Base-by-base conservation (phyloP, 2,329 filamentous ascomycete species). In the Metarhizium sp. region DNA sequence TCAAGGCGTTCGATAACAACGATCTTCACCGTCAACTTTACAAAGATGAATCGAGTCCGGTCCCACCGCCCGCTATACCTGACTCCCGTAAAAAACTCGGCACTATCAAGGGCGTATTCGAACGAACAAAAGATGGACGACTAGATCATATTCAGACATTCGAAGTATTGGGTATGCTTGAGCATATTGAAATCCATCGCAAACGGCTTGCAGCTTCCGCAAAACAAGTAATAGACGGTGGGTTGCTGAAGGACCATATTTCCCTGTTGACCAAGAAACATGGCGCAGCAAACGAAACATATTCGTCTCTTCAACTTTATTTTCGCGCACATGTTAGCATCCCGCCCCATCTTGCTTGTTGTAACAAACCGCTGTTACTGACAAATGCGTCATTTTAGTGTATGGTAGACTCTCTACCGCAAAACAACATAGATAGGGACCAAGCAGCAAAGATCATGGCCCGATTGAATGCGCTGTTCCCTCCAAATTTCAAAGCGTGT, bases 391-490 rank as follows among this genome's bases (percentile, higher is more conserved):
- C 5, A 40, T 16, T 40, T 7, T 32, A 54, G 56, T 58, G 48
- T 32, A n/a, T 56, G 2, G 29, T 52, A 10, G 49, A 56, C 34
- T 38, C 53, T 18, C 48, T 51, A 14, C 54, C 50, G 34, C 55
- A 55, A 18, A 55, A 56, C 20, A 36, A 46, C 20, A 42, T 57
- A 2, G 16, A 42, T 18, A 54, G 52, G 51, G 59, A 61, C 30
- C 55, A 62, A 14, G 45, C 51, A 3, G 54, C 60, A 6, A 57
- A 60, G 14, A 61, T 69, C 38, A 67, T 72, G 69, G 70, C 68
- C 25, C 61, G 63, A 6, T 59, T 72, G 29, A 73, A 73, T 51
- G 63, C 71, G 6, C 58, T 73, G 20, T 69, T 73, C 38, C 68
- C 71, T 1, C 55, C 69, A 1, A 50, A 53, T 10, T 54, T 59